Percentiles rank a stretch among this genome's conserved stretches.
These are phyloP conservation scores for Paraphaeosphaeria sporulosa DNA, from an alignment of 2,329 filamentous ascomycete genomes.

Conservation along the genomic window DNA sequence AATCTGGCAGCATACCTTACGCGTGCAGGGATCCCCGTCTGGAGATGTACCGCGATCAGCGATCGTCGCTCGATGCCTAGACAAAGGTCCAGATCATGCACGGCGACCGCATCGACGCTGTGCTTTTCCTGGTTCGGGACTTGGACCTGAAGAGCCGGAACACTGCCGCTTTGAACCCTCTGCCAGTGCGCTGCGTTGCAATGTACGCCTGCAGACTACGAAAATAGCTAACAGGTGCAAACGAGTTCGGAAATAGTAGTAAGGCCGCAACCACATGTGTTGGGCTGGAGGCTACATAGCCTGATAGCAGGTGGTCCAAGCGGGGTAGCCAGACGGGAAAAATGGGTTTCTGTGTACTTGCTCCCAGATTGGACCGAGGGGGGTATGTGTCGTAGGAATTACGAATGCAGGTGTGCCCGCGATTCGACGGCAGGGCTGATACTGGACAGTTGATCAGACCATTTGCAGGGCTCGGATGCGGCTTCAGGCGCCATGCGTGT, in stretches of 20 bases:
- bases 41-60: constrained; percentile 5
- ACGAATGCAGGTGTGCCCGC: neutral
- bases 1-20: neutral
- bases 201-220: neutral
- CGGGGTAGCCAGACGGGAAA: constrained; percentile 4
- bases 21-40: neutral
- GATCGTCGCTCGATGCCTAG: neutral
- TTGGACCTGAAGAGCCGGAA: constrained; percentile 8
- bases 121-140: constrained; percentile 8
- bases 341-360: neutral
- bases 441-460: neutral
- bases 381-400: neutral
- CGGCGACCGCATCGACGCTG: neutral
- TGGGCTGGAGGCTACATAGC: constrained; percentile 6
- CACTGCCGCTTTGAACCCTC: neutral
- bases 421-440: constrained; percentile 5
- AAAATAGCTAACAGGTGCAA: neutral
- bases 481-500: neutral
- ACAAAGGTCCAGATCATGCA: constrained; percentile 3
- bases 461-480: neutral
- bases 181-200: neutral
- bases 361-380: neutral
- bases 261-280: neutral
- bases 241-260: neutral
- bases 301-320: constrained; percentile 2